Base-by-base conservation (phyloP, 768 basidiomycete species). In the Sporobolomyces pararoseus region DNA sequence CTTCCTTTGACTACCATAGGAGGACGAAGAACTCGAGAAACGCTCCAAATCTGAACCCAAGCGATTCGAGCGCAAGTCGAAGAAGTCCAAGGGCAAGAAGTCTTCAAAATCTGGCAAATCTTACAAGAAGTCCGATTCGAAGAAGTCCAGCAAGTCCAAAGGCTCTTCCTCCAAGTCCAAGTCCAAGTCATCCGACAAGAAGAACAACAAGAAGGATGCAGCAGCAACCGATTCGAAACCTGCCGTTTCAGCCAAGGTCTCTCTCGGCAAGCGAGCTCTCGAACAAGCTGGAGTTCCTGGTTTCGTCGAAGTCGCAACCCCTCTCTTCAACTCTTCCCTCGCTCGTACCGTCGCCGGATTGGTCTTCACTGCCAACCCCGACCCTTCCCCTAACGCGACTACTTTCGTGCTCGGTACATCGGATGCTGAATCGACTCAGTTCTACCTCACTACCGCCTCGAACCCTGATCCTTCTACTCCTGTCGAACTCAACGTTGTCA, bases 261-360 rank as follows among this genome's bases (percentile, higher is more conserved):
- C 53, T 13, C 54, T 54, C 57, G 54, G 64, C 17, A 62, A 52
- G 32, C 64, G 63, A 29, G 55, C n/a, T 27, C 63, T 68, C 35
- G 53, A 53, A 1, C 47, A 53, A 21, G 65, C 75, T 53, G 75
- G 72, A 32, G 58, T 71, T 23, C 72, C 75, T n/a, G 75, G 75
- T 31, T 75, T 75, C 52, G 69, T 75, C 64, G 75, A 73, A 44
- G 75, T 73, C 42, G 75, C 75, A 27, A 75, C 54, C 31, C 65
- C 59, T 19, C 49, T 73, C 46, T 69, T 66, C 60, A 65, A 70
- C 61, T 65, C 68, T 25, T 63, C 49, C 9, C 61, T 73, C 32
- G 66, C 66, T 25, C 73, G 73, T 63, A 68, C 65, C 39, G 62
- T 75, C 47, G 71, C 72, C 44, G 75, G 75, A 17, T 59, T 73